phyloP scores from a whole-genome alignment of 768 basidiomycete species.

The Hypsizygus marmoreus region DNA sequence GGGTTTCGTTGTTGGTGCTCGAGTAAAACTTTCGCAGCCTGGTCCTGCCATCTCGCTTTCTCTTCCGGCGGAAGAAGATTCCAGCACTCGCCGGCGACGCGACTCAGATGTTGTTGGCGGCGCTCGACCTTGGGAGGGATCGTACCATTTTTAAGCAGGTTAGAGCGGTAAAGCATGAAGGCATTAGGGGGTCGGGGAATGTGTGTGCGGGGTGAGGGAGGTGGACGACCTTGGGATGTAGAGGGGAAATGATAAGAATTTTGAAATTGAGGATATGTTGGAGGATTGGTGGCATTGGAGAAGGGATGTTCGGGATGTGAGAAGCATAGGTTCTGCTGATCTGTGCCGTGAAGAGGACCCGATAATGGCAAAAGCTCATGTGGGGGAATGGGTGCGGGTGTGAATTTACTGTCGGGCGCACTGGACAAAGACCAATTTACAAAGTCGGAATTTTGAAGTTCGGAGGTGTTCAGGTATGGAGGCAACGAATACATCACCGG shows the following conservation, averaged over 20 bases:
- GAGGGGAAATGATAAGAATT: constrained; percentile 2
- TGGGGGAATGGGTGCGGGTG: background rate
- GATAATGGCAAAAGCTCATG: too few relatives aligned
- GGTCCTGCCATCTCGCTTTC: constrained; percentile 44
- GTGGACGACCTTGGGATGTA: constrained; percentile 13
- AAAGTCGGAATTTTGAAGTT: background rate
- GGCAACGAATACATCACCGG: constrained; percentile 4
- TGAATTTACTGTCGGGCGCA: background rate
- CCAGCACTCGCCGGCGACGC: constrained; percentile 73
- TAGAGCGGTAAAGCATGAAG: constrained; percentile 81
- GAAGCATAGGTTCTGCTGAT: too few relatives aligned
- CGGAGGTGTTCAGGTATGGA: constrained; percentile 4
- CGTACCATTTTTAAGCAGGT: constrained; percentile 51
- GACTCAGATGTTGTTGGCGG: constrained; percentile 74
- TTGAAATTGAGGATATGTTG: background rate
- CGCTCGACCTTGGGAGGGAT: constrained; percentile 54
- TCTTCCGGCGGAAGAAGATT: constrained; percentile 49
- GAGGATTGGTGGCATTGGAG: background rate
- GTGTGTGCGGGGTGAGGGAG: constrained; percentile 34
- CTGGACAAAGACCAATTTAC: constrained; percentile 10
- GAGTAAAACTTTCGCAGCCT: constrained; percentile 48
- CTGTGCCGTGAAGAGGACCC: too few relatives aligned
- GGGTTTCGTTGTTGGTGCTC: constrained; percentile 56
- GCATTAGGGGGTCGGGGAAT: constrained; percentile 81
- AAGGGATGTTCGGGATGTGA: too few relatives aligned